Conservation (phyloP, 1,139 yeast genomes). For the Geotrichum bryndzae region DNA sequence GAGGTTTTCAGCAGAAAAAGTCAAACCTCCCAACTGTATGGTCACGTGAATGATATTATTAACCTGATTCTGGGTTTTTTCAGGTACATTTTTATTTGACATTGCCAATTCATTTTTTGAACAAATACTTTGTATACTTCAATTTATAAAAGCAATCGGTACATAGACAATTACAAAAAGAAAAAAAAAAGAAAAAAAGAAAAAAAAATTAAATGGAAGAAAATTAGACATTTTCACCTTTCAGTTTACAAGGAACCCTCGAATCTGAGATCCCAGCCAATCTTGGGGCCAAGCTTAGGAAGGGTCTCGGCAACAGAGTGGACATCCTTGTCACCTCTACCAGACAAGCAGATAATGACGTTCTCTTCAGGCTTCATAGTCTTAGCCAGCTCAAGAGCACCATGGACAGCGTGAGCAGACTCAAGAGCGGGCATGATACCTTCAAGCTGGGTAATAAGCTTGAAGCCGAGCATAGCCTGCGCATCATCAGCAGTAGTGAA, state of each 20-base stretch:
- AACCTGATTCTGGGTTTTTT: too few relatives aligned
- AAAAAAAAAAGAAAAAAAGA: neutral
- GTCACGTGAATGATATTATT: too few relatives aligned
- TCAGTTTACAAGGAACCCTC: constrained; percentile 37
- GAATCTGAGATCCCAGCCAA: constrained; percentile 94
- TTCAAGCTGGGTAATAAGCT: constrained; percentile 80
- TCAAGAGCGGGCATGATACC: constrained; percentile 98
- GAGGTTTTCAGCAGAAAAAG: too few relatives aligned
- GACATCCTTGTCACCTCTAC: constrained; percentile 99
- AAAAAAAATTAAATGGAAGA: neutral
- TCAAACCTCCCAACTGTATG: too few relatives aligned
- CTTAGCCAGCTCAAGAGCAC: constrained; percentile 86
- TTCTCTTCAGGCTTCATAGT: constrained; percentile 73
- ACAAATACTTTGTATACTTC: too few relatives aligned
- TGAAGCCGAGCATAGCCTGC: constrained; percentile 86
- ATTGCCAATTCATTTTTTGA: too few relatives aligned
- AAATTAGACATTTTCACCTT: neutral
- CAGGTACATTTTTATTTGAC: too few relatives aligned
- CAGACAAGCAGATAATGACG: constrained; percentile 82
- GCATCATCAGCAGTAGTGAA: constrained; percentile 92
- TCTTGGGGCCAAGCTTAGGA: constrained; percentile 81
- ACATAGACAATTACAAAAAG: neutral
- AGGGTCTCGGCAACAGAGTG: constrained; percentile 93
- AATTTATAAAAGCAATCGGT: neutral
- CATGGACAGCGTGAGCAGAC: constrained; percentile 91